Evolutionary conservation across 345 rosid genomes (phyloP).

Genomic region (Aegle marmelos): DNA sequence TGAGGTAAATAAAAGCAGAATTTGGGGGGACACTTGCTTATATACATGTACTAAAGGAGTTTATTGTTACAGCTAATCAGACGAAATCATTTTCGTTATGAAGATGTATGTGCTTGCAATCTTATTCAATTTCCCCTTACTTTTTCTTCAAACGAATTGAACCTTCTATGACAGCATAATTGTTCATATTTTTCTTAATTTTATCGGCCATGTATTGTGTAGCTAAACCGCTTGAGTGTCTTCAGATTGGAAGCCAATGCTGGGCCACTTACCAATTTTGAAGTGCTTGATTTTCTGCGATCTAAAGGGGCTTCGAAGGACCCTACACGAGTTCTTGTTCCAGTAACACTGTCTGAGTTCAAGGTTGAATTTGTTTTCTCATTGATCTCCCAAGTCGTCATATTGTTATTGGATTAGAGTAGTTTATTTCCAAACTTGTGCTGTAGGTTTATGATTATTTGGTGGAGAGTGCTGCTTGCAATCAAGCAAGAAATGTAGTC

Average conservation of each 20-base stretch:
- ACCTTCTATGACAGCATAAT: not conserved
- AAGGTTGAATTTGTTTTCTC: slow-evolving; percentile 39
- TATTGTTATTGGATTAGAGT: not conserved
- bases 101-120: slow-evolving; percentile 18
- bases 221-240: not conserved
- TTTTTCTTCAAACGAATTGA: not conserved
- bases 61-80: not conserved
- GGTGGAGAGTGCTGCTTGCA: slow-evolving; percentile 47
- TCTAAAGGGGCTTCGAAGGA: slow-evolving; percentile 79
- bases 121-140: not conserved
- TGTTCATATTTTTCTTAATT: not conserved
- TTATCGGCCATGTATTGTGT: not conserved
- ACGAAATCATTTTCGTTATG: not conserved
- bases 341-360: slow-evolving; percentile 61
- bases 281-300: slow-evolving; percentile 58
- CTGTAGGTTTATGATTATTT: slow-evolving; percentile 73
- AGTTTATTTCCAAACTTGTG: not conserved
- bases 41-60: not conserved
- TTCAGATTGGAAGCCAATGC: slow-evolving; percentile 70
- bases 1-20: not conserved
- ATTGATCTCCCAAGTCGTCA: not conserved
- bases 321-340: slow-evolving; percentile 57
- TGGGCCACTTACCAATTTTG: slow-evolving; percentile 73
- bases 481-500: slow-evolving; percentile 61
- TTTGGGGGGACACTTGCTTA: not conserved